Base-by-base conservation (phyloP, 495 filamentous ascomycete species). In the Saxophila tyrrhenica region DNA sequence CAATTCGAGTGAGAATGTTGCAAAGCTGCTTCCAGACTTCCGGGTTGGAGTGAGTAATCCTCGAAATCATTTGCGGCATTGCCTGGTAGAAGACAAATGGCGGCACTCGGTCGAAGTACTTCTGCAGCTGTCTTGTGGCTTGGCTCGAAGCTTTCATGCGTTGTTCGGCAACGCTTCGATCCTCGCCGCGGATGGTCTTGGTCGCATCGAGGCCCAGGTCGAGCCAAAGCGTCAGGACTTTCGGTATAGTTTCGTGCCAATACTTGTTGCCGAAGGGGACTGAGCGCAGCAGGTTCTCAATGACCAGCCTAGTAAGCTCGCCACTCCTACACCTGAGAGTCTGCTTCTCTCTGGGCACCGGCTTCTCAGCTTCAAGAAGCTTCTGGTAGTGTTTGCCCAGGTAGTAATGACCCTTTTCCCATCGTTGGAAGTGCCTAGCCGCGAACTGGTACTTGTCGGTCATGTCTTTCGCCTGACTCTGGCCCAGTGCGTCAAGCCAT, bases 341-440 rank as follows among this genome's bases (percentile, higher is more conserved):
- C 63, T 82, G 79, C 61, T 80, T 87, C 15, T 78, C 76, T 35
- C 79, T 74, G 9, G 83, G 80, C 42, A 95, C 78, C 9, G 75
- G 73, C 65, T 86, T 91, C 64, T 97, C 88, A 0, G 86, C 85
- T 60, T 97, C 90, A 19, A 95, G 74, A 16, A 97, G 77, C 64
- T 96, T 99, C 65, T 95, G 94, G 74, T 97, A 99, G 68, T 97
- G 87, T 53, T 90, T 91, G 13, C 92, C 92, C 17, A 99, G 77
- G 68, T 96, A 94, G 67, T 96, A 97, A 66, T 95, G 87, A 0
- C 86, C 90, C 69, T 95, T 95, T 62, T 99, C 94, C 89, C 90
- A 99, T 56, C 80, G 82, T 44, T 70, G 62, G 59, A 76, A 73
- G 9, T 74, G 72, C 59, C 72, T 77, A 17, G 79, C 72, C 8